These are phyloP conservation scores for Exophiala lecanii-corni DNA, from an alignment of 2,329 filamentous ascomycete species.

Conservation along the genomic window DNA sequence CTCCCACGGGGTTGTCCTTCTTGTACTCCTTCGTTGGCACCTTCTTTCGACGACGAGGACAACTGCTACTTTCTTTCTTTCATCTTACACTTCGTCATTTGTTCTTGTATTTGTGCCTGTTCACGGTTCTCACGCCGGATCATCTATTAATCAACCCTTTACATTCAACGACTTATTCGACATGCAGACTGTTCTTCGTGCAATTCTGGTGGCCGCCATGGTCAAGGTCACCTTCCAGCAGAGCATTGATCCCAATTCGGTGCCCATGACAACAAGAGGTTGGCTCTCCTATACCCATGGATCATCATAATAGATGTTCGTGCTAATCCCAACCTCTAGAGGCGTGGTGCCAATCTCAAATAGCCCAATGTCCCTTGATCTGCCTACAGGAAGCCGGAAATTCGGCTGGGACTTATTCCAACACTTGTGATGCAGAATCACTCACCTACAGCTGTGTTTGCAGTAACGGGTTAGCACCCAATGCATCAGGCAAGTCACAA, in stretches of 20 bases:
- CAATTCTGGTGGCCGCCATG: constrained; percentile 31
- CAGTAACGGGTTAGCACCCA: constrained; percentile 49
- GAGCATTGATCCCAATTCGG: constrained; percentile 35
- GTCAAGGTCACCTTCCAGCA: constrained; percentile 35
- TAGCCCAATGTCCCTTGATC: constrained; percentile 41
- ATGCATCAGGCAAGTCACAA: constrained; percentile 57
- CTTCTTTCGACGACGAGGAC: too few relatives aligned
- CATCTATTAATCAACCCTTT: too few relatives aligned
- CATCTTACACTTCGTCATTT: too few relatives aligned
- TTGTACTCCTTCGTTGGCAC: too few relatives aligned
- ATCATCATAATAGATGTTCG: neutral
- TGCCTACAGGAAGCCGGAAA: constrained; percentile 39
- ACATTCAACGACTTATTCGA: constrained; percentile 1
- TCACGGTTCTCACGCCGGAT: too few relatives aligned
- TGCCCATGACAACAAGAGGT: constrained; percentile 36
- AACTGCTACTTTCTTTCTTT: too few relatives aligned
- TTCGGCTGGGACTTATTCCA: constrained; percentile 32
- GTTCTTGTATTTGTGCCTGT: too few relatives aligned
- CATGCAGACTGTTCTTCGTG: constrained; percentile 27
- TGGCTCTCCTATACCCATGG: constrained; percentile 11
- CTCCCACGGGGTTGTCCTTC: too few relatives aligned
- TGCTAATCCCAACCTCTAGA: constrained; percentile 27
- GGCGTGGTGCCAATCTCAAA: constrained; percentile 41
- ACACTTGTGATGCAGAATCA: constrained; percentile 40
- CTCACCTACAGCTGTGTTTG: constrained; percentile 57